Evolutionary conservation across 2,329 filamentous ascomycete genomes (phyloP).

Genomic region (Corinectria fuckeliana): DNA sequence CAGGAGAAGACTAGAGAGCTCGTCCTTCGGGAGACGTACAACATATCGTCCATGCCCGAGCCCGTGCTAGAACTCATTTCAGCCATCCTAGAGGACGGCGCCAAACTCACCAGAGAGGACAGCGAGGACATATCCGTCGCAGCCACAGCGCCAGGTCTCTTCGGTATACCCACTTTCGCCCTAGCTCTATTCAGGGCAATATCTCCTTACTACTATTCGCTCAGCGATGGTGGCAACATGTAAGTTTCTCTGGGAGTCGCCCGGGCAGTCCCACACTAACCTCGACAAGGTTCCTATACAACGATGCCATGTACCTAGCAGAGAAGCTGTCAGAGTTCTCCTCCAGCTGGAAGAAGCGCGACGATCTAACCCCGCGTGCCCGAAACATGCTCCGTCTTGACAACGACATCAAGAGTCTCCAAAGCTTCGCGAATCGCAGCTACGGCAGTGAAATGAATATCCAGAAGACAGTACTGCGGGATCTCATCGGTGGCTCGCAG

Average conservation of each 20-base stretch:
- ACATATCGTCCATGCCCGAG: conserved; percentile 85
- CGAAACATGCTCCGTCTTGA: conserved; percentile 64
- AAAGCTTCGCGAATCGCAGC: conserved; percentile 66
- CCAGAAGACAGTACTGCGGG: conserved; percentile 66
- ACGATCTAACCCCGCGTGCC: conserved; percentile 58
- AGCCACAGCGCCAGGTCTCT: conserved; percentile 72
- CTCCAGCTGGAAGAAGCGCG: conserved; percentile 58
- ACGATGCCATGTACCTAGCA: conserved; percentile 69
- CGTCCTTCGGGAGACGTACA: conserved; percentile 84
- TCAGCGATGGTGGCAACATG: conserved; percentile 69
- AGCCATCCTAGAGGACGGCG: conserved; percentile 65
- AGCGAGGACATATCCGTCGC: conserved; percentile 64
- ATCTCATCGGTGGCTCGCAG: conserved; percentile 66
- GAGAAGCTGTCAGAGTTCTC: conserved; percentile 60
- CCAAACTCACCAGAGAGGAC: conserved; percentile 62
- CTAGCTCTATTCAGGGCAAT: conserved; percentile 82
- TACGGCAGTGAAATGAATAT: conserved; percentile 67
- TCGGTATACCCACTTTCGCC: conserved; percentile 73
- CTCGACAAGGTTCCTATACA: conserved; percentile 65
- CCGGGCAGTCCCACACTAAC: conserved; percentile 8
- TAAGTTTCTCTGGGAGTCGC: conserved; percentile 44
- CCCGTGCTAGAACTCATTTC: conserved; percentile 73
- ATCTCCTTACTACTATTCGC: conserved; percentile 74
- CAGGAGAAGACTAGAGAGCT: conserved; percentile 64
- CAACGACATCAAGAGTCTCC: conserved; percentile 64